Evolutionary conservation across 2,329 filamentous ascomycete species (phyloP), one percentile per base, ranked within the genome.

Genomic region (Cladosporium cucumerinum): DNA sequence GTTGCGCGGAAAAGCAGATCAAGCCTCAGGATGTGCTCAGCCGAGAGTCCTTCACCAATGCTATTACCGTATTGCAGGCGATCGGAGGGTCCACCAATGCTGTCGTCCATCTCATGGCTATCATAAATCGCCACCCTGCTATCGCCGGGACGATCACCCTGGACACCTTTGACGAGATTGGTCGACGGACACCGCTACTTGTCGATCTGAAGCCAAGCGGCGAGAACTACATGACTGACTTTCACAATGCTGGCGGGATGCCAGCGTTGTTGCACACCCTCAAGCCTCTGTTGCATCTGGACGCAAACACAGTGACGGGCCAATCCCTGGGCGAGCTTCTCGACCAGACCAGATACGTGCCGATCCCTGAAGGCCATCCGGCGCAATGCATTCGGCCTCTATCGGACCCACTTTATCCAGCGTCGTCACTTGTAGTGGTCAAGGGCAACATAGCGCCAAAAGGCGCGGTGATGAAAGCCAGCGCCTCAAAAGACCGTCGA

Each of bases 211-310:
- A 84, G 66, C 82, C 82, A 0, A 83, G 81, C 62, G 82, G 82
- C 2, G 81, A 82, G 65, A 83, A 83, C 66, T 84, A 83, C 67
- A 84, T 84, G 82, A 80, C 77, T 23, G 82, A 84, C 67, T 84
- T 84, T 63, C 82, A 84, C 66, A 82, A 83, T 64, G 81, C 81
- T 0, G 82, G 82, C 1, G 82, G 82, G 2, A 83, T 84, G 81
- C 69, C 80, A 26, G 79, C 79, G 3, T 69, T 84, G 8, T 67
- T 84, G 26, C 80, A 82, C 64, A 78, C 77, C 0, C 73, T 84
- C 5, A 76, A 77, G 6, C 81, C 81, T 5, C 72, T 84, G 3
- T 73, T 84, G 12, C 76, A 82, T 65, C 75, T 82, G 12, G 74
- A 78, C 14, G 82, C 81, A 5, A 73, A 72, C 71, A 83, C 82